Evolutionary conservation across 2,329 filamentous ascomycete genomes (phyloP), one percentile per base, ranked within the genome.

Genomic region (Dothideomycetidae sp.): DNA sequence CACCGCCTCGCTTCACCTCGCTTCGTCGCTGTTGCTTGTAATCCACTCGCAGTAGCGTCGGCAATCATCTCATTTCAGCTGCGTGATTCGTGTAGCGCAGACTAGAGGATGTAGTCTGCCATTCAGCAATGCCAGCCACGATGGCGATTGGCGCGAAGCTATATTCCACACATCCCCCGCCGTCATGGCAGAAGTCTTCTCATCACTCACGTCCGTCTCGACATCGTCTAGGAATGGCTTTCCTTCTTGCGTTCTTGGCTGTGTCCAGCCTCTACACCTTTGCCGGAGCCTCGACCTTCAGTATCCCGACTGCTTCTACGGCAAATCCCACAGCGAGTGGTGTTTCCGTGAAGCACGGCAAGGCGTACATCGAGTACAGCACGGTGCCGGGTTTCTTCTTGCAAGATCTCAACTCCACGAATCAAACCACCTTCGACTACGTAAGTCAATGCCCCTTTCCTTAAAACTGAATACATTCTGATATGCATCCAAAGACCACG

Each of bases 331-430:
- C 41, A 13, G 38, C 43, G 15, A 43, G 40, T 4, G 23, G 39
- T 13, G 31, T 39, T 9, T 40, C 40, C 1, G 29, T 45, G 9
- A 33, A 45, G 17, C n/a, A 44, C 17, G 41, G 43, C 19, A 39
- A 29, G 2, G 35, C 42, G 5, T 63, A 69, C 39, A 66, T 76
- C 50, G 67, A 69, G 41, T 79, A 77, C 51, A 70, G 67, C 0
- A 68, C 74, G 0, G 62, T 80, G 1, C 58, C 62, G 0, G 75
- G 73, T 0, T 72, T 74, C 53, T 81, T 81, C 48, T 57, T 73
- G 14, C 76, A 81, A 48, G 75, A 80, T 49, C 66, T 77, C 14
- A 49, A 61, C 0, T 49, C 59, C 3, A 80, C 75, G 1, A 57
- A 71, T 39, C 56, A 73, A 2, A 58, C 52, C 2, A 66, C 56